Conservation (phyloP, 495 filamentous ascomycete genomes). For the Platismatia glauca region DNA sequence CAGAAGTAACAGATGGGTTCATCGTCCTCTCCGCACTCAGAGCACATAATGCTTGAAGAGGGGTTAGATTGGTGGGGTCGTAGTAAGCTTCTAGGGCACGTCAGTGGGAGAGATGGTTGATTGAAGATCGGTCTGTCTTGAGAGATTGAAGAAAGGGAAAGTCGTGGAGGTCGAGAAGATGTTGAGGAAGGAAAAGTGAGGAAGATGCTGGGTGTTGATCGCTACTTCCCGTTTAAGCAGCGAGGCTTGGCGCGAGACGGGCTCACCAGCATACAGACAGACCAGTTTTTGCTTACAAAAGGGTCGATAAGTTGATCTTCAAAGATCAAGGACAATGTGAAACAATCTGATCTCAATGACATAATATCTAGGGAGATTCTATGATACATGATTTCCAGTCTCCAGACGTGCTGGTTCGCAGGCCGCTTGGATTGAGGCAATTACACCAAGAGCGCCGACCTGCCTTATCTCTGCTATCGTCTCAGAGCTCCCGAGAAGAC, state of each 20-base stretch:
- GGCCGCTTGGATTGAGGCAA: background rate
- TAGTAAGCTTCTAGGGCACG: background rate
- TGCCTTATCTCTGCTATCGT: conserved; percentile 6
- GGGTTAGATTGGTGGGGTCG: background rate
- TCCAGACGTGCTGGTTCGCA: background rate
- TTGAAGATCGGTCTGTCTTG: background rate
- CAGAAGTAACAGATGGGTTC: conserved; percentile 13
- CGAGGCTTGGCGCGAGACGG: background rate
- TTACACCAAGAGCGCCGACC: background rate
- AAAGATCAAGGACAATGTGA: too few species aligned
- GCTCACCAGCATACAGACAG: background rate
- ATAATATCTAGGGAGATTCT: too few species aligned
- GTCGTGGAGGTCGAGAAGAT: background rate
- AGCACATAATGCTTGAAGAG: conserved; percentile 11
- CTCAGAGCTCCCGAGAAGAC: conserved; percentile 50
- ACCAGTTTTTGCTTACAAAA: background rate
- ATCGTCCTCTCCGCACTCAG: conserved; percentile 10
- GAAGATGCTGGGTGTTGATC: conserved; percentile 7
- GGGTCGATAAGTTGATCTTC: background rate
- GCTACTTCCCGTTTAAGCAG: conserved; percentile 1
- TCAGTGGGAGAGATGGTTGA: background rate
- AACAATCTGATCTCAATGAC: too few species aligned
- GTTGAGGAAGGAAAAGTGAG: background rate
- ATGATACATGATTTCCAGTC: background rate
- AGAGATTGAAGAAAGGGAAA: background rate